Evolutionary conservation across 495 filamentous ascomycete genomes (phyloP), one percentile per base, ranked within the genome.

Genomic region (Cryomyces minteri): DNA sequence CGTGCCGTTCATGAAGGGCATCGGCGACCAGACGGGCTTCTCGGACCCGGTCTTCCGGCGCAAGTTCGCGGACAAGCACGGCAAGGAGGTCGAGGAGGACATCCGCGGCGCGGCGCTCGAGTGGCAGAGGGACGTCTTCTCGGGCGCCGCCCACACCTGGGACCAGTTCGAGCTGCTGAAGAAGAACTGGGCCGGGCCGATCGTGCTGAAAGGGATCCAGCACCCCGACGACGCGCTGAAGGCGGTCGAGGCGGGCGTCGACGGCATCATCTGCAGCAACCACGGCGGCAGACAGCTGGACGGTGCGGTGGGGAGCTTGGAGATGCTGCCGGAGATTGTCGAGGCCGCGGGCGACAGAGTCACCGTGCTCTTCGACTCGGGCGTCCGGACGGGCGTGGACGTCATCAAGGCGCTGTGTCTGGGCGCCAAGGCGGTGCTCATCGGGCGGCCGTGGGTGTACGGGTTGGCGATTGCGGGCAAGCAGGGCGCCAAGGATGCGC

Each of bases 31-130:
- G 36, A 50, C 61, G 10, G 69, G 66, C 6, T 70, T 72, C 67
- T 64, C 66, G 5, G 80, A 82, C 53, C 76, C 78, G 0, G 73
- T 77, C 1, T 82, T 80, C 57, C 66, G 76, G 28, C 58, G 58
- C 5, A 69, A 73, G 31, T 73, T 70, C 47, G 62, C 65, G 41
- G 61, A 68, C 49, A 63, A 67, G 31, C 51, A 64, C 33, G 69
- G 64, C 0, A 56, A 48, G 2, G 67, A 64, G 38, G 48, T 69
- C 1, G 73, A 77, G 51, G 68, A 75, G 1, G 61, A 72, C 43
- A 14, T 42, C 39, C 10, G 31, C 4, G 6, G 32, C 9, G 51
- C 51, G 12, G 48, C 51, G 40, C 9, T 40, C 9, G 49, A 50
- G n/a, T 53, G 48, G 48, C 40, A 29, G 8, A 31, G 9, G 6